A percentile compares a stretch with the other conserved stretches of the same genome.
These are phyloP conservation scores for Cladosporium sp. DNA, from an alignment of 2,329 filamentous ascomycete species.

Conservation along the genomic window DNA sequence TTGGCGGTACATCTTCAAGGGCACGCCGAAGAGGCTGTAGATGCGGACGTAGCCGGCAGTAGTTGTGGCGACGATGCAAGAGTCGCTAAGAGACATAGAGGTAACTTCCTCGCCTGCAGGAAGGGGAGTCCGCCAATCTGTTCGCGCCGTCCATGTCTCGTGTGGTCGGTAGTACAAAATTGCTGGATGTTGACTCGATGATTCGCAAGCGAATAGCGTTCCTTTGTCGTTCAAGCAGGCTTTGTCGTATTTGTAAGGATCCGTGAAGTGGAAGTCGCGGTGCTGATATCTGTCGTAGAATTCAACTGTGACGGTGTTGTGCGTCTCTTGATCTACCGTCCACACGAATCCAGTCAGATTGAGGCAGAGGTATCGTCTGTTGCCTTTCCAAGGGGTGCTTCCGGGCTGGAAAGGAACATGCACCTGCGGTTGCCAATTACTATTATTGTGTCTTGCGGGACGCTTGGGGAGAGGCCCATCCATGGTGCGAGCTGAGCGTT, in stretches of 20 bases:
- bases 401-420: constrained; percentile 89
- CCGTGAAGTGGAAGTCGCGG: constrained; percentile 94
- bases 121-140: constrained; percentile 85
- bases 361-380: constrained; percentile 85
- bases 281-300: constrained; percentile 94
- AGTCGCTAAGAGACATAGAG: constrained; percentile 84
- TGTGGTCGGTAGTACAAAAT: constrained; percentile 95
- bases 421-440: constrained; percentile 55
- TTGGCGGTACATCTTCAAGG: constrained; percentile 81
- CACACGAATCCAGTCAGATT: constrained; percentile 93
- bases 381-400: constrained; percentile 91
- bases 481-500: constrained; percentile 42
- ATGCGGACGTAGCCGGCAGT: constrained; percentile 82
- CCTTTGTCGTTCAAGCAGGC: constrained; percentile 83
- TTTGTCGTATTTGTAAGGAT: constrained; percentile 93
- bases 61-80: constrained; percentile 84
- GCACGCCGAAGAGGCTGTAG: constrained; percentile 87
- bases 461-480: constrained; percentile 47
- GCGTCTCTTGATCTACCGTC: constrained; percentile 91
- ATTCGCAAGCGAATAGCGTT: constrained; percentile 75
- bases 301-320: constrained; percentile 86
- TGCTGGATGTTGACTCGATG: constrained; percentile 60
- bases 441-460: constrained; percentile 32
- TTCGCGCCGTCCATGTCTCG: constrained; percentile 87
- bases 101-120: constrained; percentile 79